phyloP scores from a whole-genome alignment of 257 asterid species.

The Ilex asprella region DNA sequence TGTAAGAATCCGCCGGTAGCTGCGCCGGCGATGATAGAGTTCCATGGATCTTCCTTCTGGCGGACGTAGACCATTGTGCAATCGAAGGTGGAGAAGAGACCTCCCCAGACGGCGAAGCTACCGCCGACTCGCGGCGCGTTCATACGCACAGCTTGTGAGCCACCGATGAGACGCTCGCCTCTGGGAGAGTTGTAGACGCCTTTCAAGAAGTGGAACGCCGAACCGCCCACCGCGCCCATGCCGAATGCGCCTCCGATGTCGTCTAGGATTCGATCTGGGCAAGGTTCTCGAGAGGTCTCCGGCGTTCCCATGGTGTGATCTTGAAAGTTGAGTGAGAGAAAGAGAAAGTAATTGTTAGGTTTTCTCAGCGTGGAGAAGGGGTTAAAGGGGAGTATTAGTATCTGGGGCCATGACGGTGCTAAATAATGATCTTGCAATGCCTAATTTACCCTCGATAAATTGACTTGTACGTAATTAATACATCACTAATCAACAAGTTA shows the following conservation, averaged over 20 bases:
- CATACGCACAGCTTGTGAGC: conserved; percentile 30
- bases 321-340: no score
- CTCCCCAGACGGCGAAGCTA: conserved; percentile 36
- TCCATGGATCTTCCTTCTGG: conserved; percentile 37
- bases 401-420: no score
- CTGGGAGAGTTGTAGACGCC: conserved; percentile 33
- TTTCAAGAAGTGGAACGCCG: conserved; percentile 29
- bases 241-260: conserved; percentile 33
- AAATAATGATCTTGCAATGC: no score
- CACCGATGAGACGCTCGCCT: conserved; percentile 29
- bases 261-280: conserved; percentile 32
- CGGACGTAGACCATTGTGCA: conserved; percentile 27
- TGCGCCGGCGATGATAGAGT: conserved; percentile 30
- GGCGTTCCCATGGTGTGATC: conserved; percentile 20
- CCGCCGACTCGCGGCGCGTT: conserved; percentile 29
- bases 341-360: not conserved
- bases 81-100: conserved; percentile 25
- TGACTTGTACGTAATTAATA: no score
- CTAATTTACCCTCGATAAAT: no score
- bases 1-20: conserved; percentile 29
- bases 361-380: no score
- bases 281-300: conserved; percentile 30
- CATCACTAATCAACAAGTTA: no score
- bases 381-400: no score
- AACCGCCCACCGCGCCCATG: conserved; percentile 41